Base-by-base conservation (phyloP, 169 alveolate genomes). In the Eimeria necatrix region DNA sequence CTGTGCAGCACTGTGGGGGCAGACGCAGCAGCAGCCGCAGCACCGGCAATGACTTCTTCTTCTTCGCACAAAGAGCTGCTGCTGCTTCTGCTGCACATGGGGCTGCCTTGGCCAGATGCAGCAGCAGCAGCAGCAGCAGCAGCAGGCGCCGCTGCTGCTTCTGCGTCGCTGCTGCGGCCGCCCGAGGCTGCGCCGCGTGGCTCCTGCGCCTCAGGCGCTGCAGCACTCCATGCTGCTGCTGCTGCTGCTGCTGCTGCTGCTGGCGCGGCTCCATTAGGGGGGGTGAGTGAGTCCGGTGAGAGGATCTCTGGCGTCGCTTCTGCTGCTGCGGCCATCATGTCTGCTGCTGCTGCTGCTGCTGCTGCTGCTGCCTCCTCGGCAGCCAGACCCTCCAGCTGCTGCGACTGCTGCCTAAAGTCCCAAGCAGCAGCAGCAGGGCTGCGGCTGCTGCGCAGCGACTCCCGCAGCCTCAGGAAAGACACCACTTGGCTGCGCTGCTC, bases 321-420 rank as follows among this genome's bases (percentile, higher is more conserved):
- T 24, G 14, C 76, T 10, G 76, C 41, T n/a, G 76, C 76, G 9
- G 76, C 76, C 41, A 5, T 20, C 76, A 10, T 64, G 76, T n/a
- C 41, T 64, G 76, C 76, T 64, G 76, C 76, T 64, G 76, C 76
- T 64, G 76, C 76, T 14, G 76, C 20, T 20, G 14, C 76, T 20
- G 5, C 76, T 5, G 76, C 26, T 5, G 14, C 76, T 14, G 41
- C 76, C 8, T 9, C 76, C 5, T 8, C 14, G 32, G 76, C 76
- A n/a, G 26, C 41, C 76, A 20, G 41, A 14, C 20, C 76, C 26
- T n/a, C 41, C 26, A 14, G 41, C 76, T 9, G 41, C 76, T 64
- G 76, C 64, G 64, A 14, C 14, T 8, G 8, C 20, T 56, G 20
- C 14, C 20, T 56, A 56, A 8, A 56, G 64, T 56, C 64, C 8